Conservation (phyloP, 306 rosid genomes). For the Glycine tomentella region DNA sequence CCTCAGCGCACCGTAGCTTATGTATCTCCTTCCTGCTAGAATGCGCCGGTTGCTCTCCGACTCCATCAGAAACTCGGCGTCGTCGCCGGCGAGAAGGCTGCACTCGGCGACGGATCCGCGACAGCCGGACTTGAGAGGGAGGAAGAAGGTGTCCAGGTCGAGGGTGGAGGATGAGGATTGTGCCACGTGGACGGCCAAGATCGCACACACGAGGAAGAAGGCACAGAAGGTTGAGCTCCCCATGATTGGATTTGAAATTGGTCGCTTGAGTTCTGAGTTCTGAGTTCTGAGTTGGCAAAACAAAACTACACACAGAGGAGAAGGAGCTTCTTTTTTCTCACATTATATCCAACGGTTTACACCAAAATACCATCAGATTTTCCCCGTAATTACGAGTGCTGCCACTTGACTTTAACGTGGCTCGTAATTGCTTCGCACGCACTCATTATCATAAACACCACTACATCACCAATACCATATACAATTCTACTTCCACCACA, state of each 20-base stretch:
- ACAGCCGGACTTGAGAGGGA: constrained; percentile 52
- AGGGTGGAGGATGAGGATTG: constrained; percentile 55
- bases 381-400: constrained; percentile 46
- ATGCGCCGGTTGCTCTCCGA: constrained; percentile 90
- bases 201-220: constrained; percentile 51
- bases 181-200: constrained; percentile 62
- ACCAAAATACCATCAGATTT: constrained; percentile 46
- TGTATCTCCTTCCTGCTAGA: constrained; percentile 67
- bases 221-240: constrained; percentile 43
- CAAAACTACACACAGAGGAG: not conserved
- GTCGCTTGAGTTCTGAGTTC: no score
- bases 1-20: constrained; percentile 95
- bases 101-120: constrained; percentile 77
- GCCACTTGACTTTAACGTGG: constrained; percentile 60
- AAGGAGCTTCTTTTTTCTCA: not conserved
- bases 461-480: no score
- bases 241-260: constrained; percentile 45
- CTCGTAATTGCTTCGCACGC: constrained; percentile 34
- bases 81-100: constrained; percentile 56
- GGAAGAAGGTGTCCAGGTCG: constrained; percentile 51
- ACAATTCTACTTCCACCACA: not conserved
- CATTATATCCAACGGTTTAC: constrained; percentile 44
- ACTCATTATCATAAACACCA: no score
- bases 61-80: constrained; percentile 78
- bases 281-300: no score